These are phyloP conservation scores for Akanthomyces dipterigenus DNA, from an alignment of 2,329 filamentous ascomycete species.

Conservation along the genomic window DNA sequence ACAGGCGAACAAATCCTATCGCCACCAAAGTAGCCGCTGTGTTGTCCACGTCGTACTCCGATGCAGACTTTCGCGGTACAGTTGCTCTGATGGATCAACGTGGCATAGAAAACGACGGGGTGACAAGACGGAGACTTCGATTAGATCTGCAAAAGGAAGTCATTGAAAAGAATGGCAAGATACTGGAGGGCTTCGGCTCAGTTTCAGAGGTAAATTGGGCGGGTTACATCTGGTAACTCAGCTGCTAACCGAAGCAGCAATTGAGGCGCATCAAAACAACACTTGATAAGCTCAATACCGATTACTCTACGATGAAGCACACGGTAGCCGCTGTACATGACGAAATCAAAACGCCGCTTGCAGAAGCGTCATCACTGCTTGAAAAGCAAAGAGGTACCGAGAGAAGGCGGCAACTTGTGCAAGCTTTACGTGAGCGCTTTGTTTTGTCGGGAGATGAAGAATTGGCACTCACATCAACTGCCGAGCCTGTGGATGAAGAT, in stretches of 20 bases:
- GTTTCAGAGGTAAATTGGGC: conserved; percentile 67
- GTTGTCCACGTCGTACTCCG: conserved; percentile 85
- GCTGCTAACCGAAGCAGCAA: conserved; percentile 53
- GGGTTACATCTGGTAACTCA: conserved; percentile 15
- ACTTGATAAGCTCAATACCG: conserved; percentile 70
- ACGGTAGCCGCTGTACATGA: conserved; percentile 70
- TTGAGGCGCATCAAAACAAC: conserved; percentile 74
- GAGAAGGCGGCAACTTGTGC: conserved; percentile 70
- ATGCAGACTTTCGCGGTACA: conserved; percentile 84
- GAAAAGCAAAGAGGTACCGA: conserved; percentile 67
- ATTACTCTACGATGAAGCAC: conserved; percentile 71
- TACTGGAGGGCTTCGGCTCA: conserved; percentile 79
- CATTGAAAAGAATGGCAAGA: conserved; percentile 83
- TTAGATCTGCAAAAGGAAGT: conserved; percentile 86
- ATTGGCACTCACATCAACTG: conserved; percentile 65
- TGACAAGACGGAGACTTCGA: conserved; percentile 71
- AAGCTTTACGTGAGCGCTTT: conserved; percentile 76
- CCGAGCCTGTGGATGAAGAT: conserved; percentile 74
- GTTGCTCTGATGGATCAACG: conserved; percentile 70
- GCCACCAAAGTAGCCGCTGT: conserved; percentile 77
- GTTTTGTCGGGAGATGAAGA: conserved; percentile 76
- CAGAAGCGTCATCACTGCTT: conserved; percentile 70
- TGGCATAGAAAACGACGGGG: conserved; percentile 64
- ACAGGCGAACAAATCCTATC: conserved; percentile 55
- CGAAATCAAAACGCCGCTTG: conserved; percentile 66